A percentile compares a stretch with the other conserved stretches of the same genome.
Conservation (phyloP, 1,139 yeast genomes). For the Sugiyamaella grinbergsii region DNA sequence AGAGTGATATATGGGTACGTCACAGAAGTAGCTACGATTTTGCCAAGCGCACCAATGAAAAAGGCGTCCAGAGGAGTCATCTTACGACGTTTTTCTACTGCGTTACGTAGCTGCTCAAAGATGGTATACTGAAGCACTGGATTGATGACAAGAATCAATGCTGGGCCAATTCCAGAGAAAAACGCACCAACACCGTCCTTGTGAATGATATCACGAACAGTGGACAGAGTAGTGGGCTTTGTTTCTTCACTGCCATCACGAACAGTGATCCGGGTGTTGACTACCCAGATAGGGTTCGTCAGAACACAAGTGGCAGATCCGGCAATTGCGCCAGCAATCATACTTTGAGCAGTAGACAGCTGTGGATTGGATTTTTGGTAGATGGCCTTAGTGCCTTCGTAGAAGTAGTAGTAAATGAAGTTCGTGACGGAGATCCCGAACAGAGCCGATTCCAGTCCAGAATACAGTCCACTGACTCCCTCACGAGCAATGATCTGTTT, state of each 20-base stretch:
- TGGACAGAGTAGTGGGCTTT: constrained; percentile 50
- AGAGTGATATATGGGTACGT: constrained; percentile 90
- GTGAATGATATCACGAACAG: constrained; percentile 62
- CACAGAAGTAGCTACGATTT: constrained; percentile 78
- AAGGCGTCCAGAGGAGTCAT: constrained; percentile 67
- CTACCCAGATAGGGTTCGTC: constrained; percentile 97
- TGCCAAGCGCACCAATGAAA: constrained; percentile 85
- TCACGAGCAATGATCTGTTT: constrained; percentile 57
- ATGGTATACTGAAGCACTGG: constrained; percentile 92
- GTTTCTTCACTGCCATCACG: constrained; percentile 45
- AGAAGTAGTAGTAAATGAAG: constrained; percentile 87
- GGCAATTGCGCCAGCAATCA: constrained; percentile 80
- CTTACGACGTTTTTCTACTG: constrained; percentile 58
- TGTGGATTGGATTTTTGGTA: constrained; percentile 47
- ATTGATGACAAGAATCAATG: constrained; percentile 78
- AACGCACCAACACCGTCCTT: constrained; percentile 72
- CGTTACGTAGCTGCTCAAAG: constrained; percentile 80
- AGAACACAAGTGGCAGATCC: constrained; percentile 83
- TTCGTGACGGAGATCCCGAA: constrained; percentile 85
- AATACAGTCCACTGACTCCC: constrained; percentile 72
- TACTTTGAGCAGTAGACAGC: constrained; percentile 65
- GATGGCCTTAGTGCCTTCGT: constrained; percentile 66
- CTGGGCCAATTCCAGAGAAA: constrained; percentile 81
- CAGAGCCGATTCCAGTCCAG: constrained; percentile 86
- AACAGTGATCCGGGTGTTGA: constrained; percentile 83